phyloP scores from a whole-genome alignment of 768 basidiomycete genomes.

The Dendrothele bispora region DNA sequence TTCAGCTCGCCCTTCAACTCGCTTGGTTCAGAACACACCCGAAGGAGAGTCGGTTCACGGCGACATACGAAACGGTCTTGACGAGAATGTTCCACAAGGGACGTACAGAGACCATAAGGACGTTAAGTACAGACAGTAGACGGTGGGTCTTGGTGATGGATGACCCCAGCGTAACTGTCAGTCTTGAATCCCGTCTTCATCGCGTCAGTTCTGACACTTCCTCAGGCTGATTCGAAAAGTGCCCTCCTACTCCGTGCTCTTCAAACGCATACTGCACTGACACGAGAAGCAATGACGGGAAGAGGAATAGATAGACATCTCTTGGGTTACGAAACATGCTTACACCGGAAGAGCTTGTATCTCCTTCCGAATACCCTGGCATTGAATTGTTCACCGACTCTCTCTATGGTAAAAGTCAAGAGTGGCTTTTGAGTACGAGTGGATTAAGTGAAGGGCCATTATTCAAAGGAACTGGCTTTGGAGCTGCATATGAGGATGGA shows the following conservation, averaged over 20 bases:
- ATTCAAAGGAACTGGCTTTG: constrained; percentile 93
- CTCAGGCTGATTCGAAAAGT: constrained; percentile 38
- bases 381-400: constrained; percentile 75
- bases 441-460: constrained; percentile 82
- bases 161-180: constrained; percentile 45
- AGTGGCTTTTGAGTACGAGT: constrained; percentile 90
- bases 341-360: constrained; percentile 51
- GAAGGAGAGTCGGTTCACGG: constrained; percentile 76
- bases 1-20: constrained; percentile 90
- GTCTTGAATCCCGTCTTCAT: too few species aligned
- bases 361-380: too few species aligned
- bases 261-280: constrained; percentile 66
- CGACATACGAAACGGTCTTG: constrained; percentile 91
- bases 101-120: constrained; percentile 87
- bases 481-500: constrained; percentile 77
- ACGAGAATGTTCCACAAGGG: constrained; percentile 86
- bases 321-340: constrained; percentile 79
- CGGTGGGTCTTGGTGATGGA: constrained; percentile 77
- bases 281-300: constrained; percentile 77
- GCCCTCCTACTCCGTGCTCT: constrained; percentile 66
- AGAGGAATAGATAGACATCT: constrained; percentile 89
- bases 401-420: constrained; percentile 69
- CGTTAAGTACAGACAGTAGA: constrained; percentile 70
- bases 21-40: constrained; percentile 86
- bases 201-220: too few species aligned